A percentile compares a stretch with the other conserved stretches of the same genome.
These are phyloP conservation scores for Linum trigynum DNA, from an alignment of 345 rosid species.

Conservation along the genomic window DNA sequence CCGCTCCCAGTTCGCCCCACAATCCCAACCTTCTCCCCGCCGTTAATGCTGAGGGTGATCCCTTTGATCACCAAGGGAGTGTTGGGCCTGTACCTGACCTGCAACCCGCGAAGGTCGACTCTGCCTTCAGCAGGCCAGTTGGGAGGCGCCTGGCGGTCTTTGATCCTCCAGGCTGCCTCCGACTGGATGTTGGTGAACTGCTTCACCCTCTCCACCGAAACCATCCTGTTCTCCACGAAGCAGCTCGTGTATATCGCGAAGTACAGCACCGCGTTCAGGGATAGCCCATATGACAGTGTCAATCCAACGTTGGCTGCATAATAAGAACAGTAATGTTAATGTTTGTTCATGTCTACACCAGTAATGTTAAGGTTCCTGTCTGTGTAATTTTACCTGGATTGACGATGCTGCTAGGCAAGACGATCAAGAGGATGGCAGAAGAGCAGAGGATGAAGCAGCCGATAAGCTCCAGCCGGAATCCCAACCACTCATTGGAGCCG, in stretches of 20 bases:
- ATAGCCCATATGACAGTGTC: constrained; percentile 84
- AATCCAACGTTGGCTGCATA: constrained; percentile 73
- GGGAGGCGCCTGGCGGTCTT: constrained; percentile 51
- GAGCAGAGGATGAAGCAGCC: constrained; percentile 74
- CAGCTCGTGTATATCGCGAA: constrained; percentile 77
- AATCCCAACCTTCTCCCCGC: constrained; percentile 85
- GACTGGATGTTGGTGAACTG: constrained; percentile 74
- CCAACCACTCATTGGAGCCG: constrained; percentile 89
- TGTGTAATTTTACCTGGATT: constrained; percentile 54
- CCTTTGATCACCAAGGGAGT: constrained; percentile 88
- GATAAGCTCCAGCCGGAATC: constrained; percentile 68
- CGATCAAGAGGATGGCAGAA: constrained; percentile 64
- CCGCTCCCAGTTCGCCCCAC: constrained; percentile 98
- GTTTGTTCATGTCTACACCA: not conserved
- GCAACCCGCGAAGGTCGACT: constrained; percentile 65
- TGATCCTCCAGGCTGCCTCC: constrained; percentile 66
- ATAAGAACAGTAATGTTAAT: constrained; percentile 9
- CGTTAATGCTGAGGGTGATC: constrained; percentile 55
- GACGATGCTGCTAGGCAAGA: constrained; percentile 68
- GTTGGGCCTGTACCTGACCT: constrained; percentile 82
- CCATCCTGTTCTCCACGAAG: constrained; percentile 86
- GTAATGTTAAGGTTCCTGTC: not conserved
- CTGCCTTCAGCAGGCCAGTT: constrained; percentile 73
- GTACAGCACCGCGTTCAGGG: constrained; percentile 71
- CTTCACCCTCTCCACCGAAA: constrained; percentile 84